Percentiles rank a stretch among this genome's conserved stretches.
Evolutionary conservation across 2,329 filamentous ascomycete genomes (phyloP).

Genomic region (Neurospora crassa): DNA sequence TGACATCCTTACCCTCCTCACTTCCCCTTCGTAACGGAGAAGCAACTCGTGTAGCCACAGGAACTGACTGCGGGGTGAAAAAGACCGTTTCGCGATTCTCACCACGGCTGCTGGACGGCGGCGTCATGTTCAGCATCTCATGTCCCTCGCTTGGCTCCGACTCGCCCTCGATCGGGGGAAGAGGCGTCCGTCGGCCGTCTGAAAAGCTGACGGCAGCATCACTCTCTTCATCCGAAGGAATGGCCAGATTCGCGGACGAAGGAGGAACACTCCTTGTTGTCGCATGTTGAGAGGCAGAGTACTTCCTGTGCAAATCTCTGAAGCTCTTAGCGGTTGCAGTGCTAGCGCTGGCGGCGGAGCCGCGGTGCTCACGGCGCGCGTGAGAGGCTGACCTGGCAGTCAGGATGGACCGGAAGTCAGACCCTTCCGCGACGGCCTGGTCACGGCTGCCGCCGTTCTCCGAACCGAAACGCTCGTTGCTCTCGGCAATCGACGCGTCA

Average conservation of each 20-base stretch:
- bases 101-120: conserved; percentile 17
- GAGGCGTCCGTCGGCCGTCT: conserved; percentile 46
- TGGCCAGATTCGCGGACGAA: conserved; percentile 31
- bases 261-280: conserved; percentile 24
- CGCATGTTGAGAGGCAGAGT: conserved; percentile 41
- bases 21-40: conserved; percentile 11
- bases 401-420: conserved; percentile 45
- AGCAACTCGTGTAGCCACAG: conserved; percentile 13
- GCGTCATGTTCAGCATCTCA: conserved; percentile 18
- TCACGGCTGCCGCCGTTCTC: conserved; percentile 3
- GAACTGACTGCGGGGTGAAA: conserved; percentile 34
- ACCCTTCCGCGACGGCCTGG: conserved; percentile 16
- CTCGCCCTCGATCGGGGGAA: conserved; percentile 40
- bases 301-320: conserved; percentile 51
- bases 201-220: conserved; percentile 51
- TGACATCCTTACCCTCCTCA: conserved; percentile 9
- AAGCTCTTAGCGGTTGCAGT: conserved; percentile 59
- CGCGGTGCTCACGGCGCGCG: conserved; percentile 40
- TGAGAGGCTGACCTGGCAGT: conserved; percentile 31
- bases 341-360: conserved; percentile 54
- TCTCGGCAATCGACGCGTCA: conserved; percentile 27
- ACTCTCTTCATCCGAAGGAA: conserved; percentile 49
- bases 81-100: conserved; percentile 27
- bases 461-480: conserved; percentile 20
- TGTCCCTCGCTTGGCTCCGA: conserved; percentile 13